Evolutionary conservation across 768 basidiomycete species (phyloP).

Genomic region (Nidularia sp.): DNA sequence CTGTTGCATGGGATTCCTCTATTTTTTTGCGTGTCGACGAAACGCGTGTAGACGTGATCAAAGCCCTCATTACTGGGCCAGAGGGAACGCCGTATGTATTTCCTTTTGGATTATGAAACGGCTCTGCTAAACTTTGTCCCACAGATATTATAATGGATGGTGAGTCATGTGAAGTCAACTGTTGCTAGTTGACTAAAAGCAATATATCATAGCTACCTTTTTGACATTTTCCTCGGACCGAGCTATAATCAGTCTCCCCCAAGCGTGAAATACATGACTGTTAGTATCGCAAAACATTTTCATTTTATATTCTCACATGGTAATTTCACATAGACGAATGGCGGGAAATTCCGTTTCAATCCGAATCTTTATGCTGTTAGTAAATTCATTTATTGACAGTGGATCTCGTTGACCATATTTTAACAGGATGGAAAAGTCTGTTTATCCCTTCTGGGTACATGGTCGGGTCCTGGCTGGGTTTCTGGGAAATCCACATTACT

Average conservation of each 20-base stretch:
- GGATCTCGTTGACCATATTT: slow-evolving; percentile 1
- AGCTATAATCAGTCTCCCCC: slow-evolving; percentile 89
- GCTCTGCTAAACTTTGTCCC: slow-evolving; percentile 2
- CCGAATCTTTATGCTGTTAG: slow-evolving; percentile 89
- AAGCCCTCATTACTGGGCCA: slow-evolving; percentile 88
- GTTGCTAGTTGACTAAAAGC: background rate
- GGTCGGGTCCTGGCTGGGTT: slow-evolving; percentile 93
- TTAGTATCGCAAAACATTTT: slow-evolving; percentile 18
- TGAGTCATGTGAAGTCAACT: too few relatives aligned
- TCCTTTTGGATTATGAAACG: slow-evolving; percentile 3
- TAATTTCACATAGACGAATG: slow-evolving; percentile 57
- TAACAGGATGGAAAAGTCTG: slow-evolving; percentile 96
- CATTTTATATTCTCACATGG: background rate
- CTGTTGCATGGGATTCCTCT: slow-evolving; percentile 93
- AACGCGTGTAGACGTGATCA: slow-evolving; percentile 86
- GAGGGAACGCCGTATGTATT: slow-evolving; percentile 84
- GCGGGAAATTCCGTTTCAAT: slow-evolving; percentile 88
- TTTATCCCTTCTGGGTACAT: slow-evolving; percentile 86
- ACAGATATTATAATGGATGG: slow-evolving; percentile 90
- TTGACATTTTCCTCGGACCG: slow-evolving; percentile 90
- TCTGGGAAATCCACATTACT: slow-evolving; percentile 85
- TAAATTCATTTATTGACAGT: background rate
- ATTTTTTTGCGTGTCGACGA: slow-evolving; percentile 93
- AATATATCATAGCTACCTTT: slow-evolving; percentile 39
- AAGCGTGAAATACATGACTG: slow-evolving; percentile 59